phyloP scores from a whole-genome alignment of 2,329 filamentous ascomycete species.

The Colletotrichum melonis region DNA sequence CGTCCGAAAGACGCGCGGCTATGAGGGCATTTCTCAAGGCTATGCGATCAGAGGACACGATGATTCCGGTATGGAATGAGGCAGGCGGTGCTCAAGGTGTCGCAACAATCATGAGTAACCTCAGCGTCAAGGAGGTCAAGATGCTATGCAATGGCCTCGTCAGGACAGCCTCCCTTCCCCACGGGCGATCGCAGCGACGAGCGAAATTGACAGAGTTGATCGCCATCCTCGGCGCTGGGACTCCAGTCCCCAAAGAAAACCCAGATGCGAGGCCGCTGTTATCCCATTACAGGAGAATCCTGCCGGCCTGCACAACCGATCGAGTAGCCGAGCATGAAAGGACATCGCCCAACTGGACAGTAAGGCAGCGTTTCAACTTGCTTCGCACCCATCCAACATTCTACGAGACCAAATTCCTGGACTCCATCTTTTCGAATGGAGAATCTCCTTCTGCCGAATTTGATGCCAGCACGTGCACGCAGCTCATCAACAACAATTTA shows the following conservation, averaged over 20 bases:
- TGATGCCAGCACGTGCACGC: background rate
- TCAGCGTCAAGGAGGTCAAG: constrained; percentile 17
- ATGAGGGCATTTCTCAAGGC: constrained; percentile 1
- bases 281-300: constrained; percentile 2
- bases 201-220: background rate
- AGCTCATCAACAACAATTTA: constrained; percentile 10
- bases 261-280: background rate
- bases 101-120: background rate
- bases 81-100: constrained; percentile 5
- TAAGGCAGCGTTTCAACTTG: background rate
- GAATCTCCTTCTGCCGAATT: background rate
- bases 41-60: background rate
- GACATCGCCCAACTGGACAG: background rate
- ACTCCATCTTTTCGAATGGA: background rate
- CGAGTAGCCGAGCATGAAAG: constrained; percentile 8
- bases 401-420: constrained; percentile 3
- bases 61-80: background rate
- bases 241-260: background rate
- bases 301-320: constrained; percentile 8
- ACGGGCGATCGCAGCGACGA: background rate
- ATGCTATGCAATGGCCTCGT: constrained; percentile 4
- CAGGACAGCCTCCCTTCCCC: background rate
- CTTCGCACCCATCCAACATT: constrained; percentile 4
- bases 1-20: background rate
- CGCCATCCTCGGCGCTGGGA: background rate